Evolutionary conservation across 2,329 filamentous ascomycete genomes (phyloP), one percentile per base, ranked within the genome.

Genomic region (Fusarium guadeloupense): DNA sequence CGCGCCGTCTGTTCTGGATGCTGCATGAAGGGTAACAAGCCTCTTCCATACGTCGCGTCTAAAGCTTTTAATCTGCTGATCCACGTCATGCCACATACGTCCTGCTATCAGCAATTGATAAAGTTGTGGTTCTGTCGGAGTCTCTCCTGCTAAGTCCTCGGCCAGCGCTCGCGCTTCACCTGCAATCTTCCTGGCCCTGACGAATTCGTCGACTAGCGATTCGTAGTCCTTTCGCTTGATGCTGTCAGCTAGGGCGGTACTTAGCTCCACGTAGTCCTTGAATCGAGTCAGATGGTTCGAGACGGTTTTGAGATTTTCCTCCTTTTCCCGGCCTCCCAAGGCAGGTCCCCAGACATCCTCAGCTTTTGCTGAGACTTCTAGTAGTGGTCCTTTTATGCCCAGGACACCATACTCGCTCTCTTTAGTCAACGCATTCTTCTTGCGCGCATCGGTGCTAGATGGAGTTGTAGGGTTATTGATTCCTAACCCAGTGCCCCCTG

Each of bases 271-370:
- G 42, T 95, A 87, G 28, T 90, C 89, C 57, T 88, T 89, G 73
- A 95, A 91, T 59, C 87, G 87, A 59, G 95, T 90, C 41, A 99
- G 82, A 13, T 89, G 88, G 9, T 84, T 83, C 19, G 93, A 83
- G 9, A 97, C 86, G 1, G 86, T 83, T 74, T 93, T 96, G 50
- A 99, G 81, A 59, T 89, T 89, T 71, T 93, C 91, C 71, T 98
- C 95, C 71, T 94, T 93, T 69, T 98, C 93, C 23, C 92, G 87
- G 4, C 95, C 95, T 42, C 93, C 92, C 31, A 99, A 77, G 2
- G 95, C 94, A 3, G 95, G 95, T 0, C 95, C 95, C 93, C 96
- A 99, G 9, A 99, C 91, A 70, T 99, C 95, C 75, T 98, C 93
- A 0, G 94, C 95, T 75, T 97, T 97, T 58, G 93, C 90, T 1